phyloP scores from a whole-genome alignment of 2,329 filamentous ascomycete species.

The Apiospora saccharicola region DNA sequence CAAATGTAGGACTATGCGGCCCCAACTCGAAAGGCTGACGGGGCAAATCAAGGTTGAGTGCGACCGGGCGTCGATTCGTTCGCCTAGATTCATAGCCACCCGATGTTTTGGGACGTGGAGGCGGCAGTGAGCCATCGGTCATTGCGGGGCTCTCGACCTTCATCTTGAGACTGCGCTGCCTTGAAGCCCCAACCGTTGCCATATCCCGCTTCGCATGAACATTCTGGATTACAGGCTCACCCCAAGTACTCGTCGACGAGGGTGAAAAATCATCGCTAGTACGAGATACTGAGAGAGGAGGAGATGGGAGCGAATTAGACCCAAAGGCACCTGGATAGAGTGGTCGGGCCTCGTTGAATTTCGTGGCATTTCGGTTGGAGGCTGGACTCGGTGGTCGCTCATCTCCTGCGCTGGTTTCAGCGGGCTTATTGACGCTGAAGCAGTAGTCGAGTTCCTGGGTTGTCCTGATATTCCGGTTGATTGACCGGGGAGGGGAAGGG shows the following conservation, averaged over 20 bases:
- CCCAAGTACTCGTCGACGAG: conserved; percentile 38
- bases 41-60: conserved; percentile 29
- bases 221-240: conserved; percentile 54
- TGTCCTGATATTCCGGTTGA: conserved; percentile 34
- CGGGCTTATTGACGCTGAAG: conserved; percentile 26
- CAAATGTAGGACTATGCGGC: conserved; percentile 19
- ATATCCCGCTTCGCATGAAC: conserved; percentile 61
- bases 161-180: conserved; percentile 57
- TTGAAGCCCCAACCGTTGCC: conserved; percentile 53
- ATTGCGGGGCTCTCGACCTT: conserved; percentile 48
- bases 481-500: conserved; percentile 47
- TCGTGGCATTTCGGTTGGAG: conserved; percentile 31
- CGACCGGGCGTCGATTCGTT: conserved; percentile 28
- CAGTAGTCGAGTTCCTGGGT: conserved; percentile 31
- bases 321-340: conserved; percentile 36
- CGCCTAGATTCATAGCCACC: conserved; percentile 27
- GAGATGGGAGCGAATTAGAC: conserved; percentile 50
- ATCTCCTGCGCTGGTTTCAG: conserved; percentile 29
- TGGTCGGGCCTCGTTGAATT: not conserved
- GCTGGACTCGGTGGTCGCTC: conserved; percentile 35
- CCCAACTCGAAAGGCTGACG: not conserved
- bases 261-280: conserved; percentile 47
- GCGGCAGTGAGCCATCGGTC: not conserved
- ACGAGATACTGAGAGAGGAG: conserved; percentile 48
- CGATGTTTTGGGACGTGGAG: conserved; percentile 35